phyloP scores from a whole-genome alignment of 129 eudicot genomes.

The Tagetes patula region DNA sequence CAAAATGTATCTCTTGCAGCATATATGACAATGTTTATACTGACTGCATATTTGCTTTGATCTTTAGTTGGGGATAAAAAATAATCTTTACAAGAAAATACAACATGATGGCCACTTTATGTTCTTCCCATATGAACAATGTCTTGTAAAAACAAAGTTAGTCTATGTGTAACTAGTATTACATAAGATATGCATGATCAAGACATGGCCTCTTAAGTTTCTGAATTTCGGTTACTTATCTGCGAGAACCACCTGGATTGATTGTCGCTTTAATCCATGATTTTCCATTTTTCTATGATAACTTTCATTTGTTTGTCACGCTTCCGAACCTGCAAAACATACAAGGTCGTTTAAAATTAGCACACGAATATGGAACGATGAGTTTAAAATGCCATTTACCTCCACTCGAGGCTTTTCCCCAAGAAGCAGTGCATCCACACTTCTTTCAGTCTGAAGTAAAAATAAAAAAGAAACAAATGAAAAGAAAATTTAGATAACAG shows the following conservation, averaged over 20 bases:
- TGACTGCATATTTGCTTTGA: no score
- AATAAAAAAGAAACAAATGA: neutral
- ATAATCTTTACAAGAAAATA: no score
- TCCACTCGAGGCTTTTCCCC: constrained; percentile 75
- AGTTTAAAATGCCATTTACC: constrained; percentile 45
- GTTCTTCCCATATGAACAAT: no score
- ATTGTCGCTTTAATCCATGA: constrained; percentile 24
- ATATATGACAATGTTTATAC: no score
- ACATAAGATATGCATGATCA: neutral
- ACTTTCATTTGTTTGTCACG: constrained; percentile 61
- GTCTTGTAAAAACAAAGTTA: no score
- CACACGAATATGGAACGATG: neutral
- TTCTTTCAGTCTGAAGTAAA: constrained; percentile 55
- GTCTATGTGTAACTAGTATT: no score
- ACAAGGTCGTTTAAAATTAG: neutral
- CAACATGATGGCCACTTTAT: no score
- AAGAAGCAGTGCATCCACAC: constrained; percentile 70
- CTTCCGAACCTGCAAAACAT: constrained; percentile 59
- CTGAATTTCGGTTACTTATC: neutral
- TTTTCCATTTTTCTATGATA: constrained; percentile 65
- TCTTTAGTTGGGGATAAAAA: no score
- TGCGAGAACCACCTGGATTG: neutral
- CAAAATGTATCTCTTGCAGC: no score
- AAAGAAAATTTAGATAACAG: neutral
- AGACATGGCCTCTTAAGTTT: neutral